Base-by-base conservation (phyloP, 2,329 filamentous ascomycete species). In the Purpureocillium takamizusanense region DNA sequence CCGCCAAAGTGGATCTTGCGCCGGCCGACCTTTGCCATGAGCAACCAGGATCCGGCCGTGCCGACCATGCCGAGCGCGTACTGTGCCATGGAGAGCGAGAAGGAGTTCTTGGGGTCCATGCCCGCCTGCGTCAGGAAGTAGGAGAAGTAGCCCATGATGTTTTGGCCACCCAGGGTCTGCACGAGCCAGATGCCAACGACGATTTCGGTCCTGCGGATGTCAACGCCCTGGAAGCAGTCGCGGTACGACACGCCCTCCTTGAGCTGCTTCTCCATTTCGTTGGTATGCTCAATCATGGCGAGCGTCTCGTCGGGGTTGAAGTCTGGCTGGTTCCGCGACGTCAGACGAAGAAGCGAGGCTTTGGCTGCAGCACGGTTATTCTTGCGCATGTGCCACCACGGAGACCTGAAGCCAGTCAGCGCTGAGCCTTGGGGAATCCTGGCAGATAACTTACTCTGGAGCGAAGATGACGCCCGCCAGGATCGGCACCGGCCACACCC, bases 221-320 rank as follows among this genome's bases (percentile, higher is more conserved):
- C 67, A 23, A 65, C 47, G 6, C 69, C 69, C 28, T 57, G 63
- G 59, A 78, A 77, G 49, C 69, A 72, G 49, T 76, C 69, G 12
- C 45, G 44, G 47, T 74, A 76, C 0, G 49, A 57, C 0, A 63
- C 61, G 1, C 70, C 69, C 7, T 57, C 56, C 7, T 62, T 63
- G 33, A 62, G 43, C 16, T 56, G 47, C 46, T 64, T 65, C 46
- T 74, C 70, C 40, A 69, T 51, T 50, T 67, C 62, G 43, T 75
- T 69, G 7, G 72, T 76, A 44, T 75, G 64, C 28, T 66, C 61
- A 48, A 76, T 74, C 66, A 76, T 65, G 13, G 71, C 67, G 10
- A 78, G 53, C 0, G 65, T 65, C 42, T 69, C 61, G 41, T 73
- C 65, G 4, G 55, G 52, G 43, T 71, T 64, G 45, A 70, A 67